Percentiles rank a stretch among this genome's conserved stretches.
phyloP scores from a whole-genome alignment of 345 rosid genomes.

The Ricinus communis region DNA sequence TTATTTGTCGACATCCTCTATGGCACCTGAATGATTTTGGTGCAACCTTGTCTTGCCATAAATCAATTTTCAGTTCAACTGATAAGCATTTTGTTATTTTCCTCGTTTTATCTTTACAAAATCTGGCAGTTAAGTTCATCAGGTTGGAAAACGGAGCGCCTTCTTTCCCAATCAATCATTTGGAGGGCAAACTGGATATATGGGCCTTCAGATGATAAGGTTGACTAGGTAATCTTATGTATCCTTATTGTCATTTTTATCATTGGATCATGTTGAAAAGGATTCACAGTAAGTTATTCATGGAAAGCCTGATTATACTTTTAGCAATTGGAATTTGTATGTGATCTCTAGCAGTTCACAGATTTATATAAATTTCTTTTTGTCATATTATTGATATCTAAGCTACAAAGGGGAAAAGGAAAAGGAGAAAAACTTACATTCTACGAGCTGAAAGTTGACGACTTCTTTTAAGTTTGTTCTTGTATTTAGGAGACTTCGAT shows the following conservation, averaged over 20 bases:
- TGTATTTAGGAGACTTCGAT: not conserved
- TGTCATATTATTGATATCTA: not conserved
- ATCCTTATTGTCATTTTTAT: not conserved
- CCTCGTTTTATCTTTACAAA: constrained; percentile 1
- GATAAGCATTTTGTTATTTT: not conserved
- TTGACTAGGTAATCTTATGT: constrained; percentile 38
- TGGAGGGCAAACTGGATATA: constrained; percentile 81
- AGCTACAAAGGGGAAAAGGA: not conserved
- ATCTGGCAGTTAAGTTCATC: constrained; percentile 54
- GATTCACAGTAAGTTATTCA: too few relatives aligned
- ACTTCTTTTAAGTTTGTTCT: too few relatives aligned
- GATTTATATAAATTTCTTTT: too few relatives aligned
- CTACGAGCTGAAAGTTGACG: too few relatives aligned
- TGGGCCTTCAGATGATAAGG: constrained; percentile 44
- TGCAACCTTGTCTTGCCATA: not conserved
- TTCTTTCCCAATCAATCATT: constrained; percentile 62
- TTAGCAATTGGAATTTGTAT: not conserved
- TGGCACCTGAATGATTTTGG: not conserved
- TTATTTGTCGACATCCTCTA: not conserved
- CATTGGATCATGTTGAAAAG: not conserved
- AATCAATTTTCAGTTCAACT: not conserved
- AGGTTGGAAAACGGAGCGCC: constrained; percentile 89
- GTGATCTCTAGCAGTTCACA: not conserved
- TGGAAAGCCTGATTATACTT: not conserved
- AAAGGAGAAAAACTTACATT: not conserved